phyloP scores from a whole-genome alignment of 345 rosid species.

The Syzygium aqueum region DNA sequence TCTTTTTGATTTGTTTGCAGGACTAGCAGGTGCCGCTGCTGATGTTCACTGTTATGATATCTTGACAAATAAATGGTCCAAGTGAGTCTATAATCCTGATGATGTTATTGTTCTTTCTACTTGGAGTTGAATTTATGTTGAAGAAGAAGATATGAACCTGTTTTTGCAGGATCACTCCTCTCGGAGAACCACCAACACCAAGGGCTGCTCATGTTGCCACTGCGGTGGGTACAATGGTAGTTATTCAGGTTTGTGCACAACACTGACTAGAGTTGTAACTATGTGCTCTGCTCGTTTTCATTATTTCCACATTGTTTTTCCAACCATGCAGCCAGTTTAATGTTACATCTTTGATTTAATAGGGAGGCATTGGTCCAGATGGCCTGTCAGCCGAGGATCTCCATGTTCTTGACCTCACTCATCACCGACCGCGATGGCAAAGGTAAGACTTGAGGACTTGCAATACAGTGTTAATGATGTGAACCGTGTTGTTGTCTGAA shows the following conservation, averaged over 20 bases:
- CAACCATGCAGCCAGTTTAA: background rate
- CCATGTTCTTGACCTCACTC: constrained; percentile 97
- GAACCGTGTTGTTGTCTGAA: constrained; percentile 4
- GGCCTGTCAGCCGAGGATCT: constrained; percentile 99
- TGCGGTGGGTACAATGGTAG: constrained; percentile 99
- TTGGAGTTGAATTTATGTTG: background rate
- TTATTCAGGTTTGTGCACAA: constrained; percentile 64
- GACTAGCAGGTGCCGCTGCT: constrained; percentile 47
- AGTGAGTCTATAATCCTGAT: constrained; percentile 24
- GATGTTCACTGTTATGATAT: constrained; percentile 48
- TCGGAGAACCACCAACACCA: constrained; percentile 97
- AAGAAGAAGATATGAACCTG: background rate
- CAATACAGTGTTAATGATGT: background rate
- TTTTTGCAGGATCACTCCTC: constrained; percentile 60
- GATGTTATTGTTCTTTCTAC: background rate
- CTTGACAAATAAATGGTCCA: constrained; percentile 44
- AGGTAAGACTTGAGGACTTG: constrained; percentile 36
- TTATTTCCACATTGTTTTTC: background rate
- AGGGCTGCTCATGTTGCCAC: constrained; percentile 99
- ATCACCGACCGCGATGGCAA: constrained; percentile 96
- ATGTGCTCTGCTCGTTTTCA: background rate
- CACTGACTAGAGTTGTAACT: background rate
- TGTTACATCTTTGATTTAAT: background rate
- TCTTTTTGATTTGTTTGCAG: constrained; percentile 14
- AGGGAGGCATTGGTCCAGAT: constrained; percentile 99